Evolutionary conservation across 345 rosid species (phyloP).

Genomic region (Hibiscus tridactylites): DNA sequence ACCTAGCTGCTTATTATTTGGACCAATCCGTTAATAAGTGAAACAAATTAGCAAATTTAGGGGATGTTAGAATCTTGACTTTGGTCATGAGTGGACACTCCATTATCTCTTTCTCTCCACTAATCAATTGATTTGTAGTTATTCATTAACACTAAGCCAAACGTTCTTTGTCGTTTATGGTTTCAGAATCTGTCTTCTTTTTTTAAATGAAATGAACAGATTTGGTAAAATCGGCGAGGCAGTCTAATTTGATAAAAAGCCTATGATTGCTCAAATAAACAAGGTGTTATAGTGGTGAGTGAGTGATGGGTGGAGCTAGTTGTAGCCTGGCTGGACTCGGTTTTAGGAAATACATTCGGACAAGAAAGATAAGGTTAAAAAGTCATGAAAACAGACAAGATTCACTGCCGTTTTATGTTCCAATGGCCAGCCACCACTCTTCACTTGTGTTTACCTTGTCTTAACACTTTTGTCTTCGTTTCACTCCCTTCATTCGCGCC

Average conservation of each 20-base stretch:
- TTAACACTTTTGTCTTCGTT: conserved; percentile 11
- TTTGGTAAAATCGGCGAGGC: neutral
- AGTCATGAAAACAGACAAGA: conserved; percentile 11
- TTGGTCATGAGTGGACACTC: neutral
- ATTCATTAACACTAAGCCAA: neutral
- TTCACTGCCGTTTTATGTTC: neutral
- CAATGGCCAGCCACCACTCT: conserved; percentile 16
- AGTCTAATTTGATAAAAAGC: neutral
- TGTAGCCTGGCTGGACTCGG: conserved; percentile 10
- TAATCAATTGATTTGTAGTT: neutral
- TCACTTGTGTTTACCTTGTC: neutral
- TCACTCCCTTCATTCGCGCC: conserved; percentile 22
- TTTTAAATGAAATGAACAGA: neutral
- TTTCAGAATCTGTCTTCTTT: neutral
- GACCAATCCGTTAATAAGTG: neutral
- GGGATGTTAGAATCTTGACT: neutral
- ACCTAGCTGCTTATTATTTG: no score
- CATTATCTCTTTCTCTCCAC: neutral
- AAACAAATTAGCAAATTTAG: neutral
- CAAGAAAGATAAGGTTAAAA: conserved; percentile 14
- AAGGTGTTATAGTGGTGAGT: neutral
- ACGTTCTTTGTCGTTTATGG: neutral
- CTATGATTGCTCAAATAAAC: neutral
- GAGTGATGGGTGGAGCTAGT: neutral
- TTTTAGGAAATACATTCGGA: conserved; percentile 14